Evolutionary conservation across 2,329 filamentous ascomycete species (phyloP), one percentile per base, ranked within the genome.

Genomic region (Fusarium humuli): DNA sequence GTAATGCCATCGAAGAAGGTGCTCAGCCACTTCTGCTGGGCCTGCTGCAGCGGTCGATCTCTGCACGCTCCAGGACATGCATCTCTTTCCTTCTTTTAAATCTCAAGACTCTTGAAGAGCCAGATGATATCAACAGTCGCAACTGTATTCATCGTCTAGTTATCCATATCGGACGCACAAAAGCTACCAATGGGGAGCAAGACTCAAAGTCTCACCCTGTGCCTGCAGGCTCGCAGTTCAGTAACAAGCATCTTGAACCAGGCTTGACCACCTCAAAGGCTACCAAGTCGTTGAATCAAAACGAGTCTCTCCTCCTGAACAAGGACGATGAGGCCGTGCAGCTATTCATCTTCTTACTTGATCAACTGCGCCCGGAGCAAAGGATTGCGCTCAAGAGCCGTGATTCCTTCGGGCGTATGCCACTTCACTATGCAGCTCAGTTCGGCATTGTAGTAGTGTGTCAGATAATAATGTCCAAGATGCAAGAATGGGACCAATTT

Each of bases 361-460:
- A 94, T 48, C 84, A 86, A 29, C 85, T 99, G 10, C 87, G 84
- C 13, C 84, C 87, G 0, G 82, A 87, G 12, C 95, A 98, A 72
- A 88, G 91, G 13, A 70, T 78, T 14, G 91, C 91, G 0, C 83
- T 98, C 13, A 83, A 87, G 52, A 87, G 88, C 14, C 89, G 87
- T 63, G 95, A 98, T 80, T 86, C 90, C 0, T 92, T 95, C 65
- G 94, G 94, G 5, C 91, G 95, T 7, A 86, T 95, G 16, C 94
- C 95, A 2, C 85, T 98, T 13, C 95, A 98, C 78, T 98, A 98
- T 77, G 94, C 94, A 5, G 95, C 96, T 0, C 94, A 98, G 78
- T 97, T 97, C 77, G 96, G 96, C 4, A 94, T 98, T 73, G 92
- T 96, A 6, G 88, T 94, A n/a, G 91, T 98, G 12, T 97, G 94